Conservation (phyloP, 805 yeast genomes). For the Lipomyces yamanashiensis region DNA sequence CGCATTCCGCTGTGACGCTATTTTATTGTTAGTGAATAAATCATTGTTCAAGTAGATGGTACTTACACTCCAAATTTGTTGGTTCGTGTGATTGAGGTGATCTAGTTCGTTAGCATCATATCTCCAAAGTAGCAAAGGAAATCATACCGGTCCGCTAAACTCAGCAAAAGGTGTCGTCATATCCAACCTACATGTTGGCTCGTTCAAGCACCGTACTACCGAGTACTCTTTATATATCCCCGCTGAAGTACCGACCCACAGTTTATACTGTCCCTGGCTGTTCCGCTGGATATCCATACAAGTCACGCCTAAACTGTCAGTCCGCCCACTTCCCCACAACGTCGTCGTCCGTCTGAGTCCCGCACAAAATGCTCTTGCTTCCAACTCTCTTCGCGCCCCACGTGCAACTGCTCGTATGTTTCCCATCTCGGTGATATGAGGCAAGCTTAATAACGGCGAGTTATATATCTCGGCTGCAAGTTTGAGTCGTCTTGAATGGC, state of each 20-base stretch:
- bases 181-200: conserved; percentile 24
- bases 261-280: conserved; percentile 12
- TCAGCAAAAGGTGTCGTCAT: conserved; percentile 37
- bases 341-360: conserved; percentile 20
- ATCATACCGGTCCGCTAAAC: conserved; percentile 30
- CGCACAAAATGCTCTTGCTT: conserved; percentile 14
- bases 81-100: conserved; percentile 23
- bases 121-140: background rate
- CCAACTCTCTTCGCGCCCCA: conserved; percentile 21
- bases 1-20: conserved; percentile 29
- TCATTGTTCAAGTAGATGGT: background rate
- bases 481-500: conserved; percentile 14
- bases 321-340: conserved; percentile 27
- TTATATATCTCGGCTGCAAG: conserved; percentile 9
- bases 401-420: background rate
- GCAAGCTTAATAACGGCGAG: conserved; percentile 1
- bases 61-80: conserved; percentile 28
- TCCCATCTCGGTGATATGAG: conserved; percentile 18
- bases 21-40: background rate
- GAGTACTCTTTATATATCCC: conserved; percentile 30
- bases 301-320: conserved; percentile 29
- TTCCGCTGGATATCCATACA: conserved; percentile 25
- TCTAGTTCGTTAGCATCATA: background rate
- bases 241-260: conserved; percentile 27
- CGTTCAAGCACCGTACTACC: conserved; percentile 21